A percentile compares a stretch with the other conserved stretches of the same genome.
Evolutionary conservation across 2,329 filamentous ascomycete genomes (phyloP).

Genomic region (Aspergillus nomiae): DNA sequence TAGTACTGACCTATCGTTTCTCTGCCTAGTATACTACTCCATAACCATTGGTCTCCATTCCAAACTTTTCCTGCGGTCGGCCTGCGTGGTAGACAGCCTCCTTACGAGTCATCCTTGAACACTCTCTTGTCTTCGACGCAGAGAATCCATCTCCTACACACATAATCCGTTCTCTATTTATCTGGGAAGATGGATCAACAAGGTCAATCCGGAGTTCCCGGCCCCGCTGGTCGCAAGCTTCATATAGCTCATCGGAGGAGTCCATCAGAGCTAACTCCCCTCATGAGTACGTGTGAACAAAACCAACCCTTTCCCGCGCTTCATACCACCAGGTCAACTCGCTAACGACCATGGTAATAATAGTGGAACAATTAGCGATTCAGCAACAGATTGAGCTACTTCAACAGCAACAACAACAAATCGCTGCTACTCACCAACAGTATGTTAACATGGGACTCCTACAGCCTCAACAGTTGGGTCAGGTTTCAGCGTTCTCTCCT

Average conservation of each 20-base stretch:
- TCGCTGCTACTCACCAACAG: constrained; percentile 93
- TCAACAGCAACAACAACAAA: constrained; percentile 97
- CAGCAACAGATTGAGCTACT: constrained; percentile 97
- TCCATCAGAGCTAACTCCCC: constrained; percentile 92
- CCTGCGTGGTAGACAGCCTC: constrained; percentile 26
- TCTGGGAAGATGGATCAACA: constrained; percentile 64
- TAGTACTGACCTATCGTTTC: constrained; percentile 19
- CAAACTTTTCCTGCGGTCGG: constrained; percentile 27
- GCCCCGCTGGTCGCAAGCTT: constrained; percentile 82
- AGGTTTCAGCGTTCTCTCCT: constrained; percentile 71
- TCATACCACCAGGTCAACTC: constrained; percentile 36
- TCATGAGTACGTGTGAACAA: constrained; percentile 79
- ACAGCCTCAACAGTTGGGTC: constrained; percentile 77
- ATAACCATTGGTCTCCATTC: constrained; percentile 10
- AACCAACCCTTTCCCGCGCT: constrained; percentile 38
- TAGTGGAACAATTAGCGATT: constrained; percentile 96
- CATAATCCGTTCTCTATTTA: constrained; percentile 20
- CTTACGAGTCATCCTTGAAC: constrained; percentile 29
- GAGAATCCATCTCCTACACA: background rate
- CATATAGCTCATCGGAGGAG: constrained; percentile 97
- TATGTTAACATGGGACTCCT: constrained; percentile 98
- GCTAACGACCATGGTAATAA: constrained; percentile 38
- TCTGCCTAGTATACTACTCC: constrained; percentile 19
- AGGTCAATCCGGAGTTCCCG: constrained; percentile 58
- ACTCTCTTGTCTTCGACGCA: constrained; percentile 20